A percentile compares a stretch with the other conserved stretches of the same genome.
Evolutionary conservation across 2,329 filamentous ascomycete species (phyloP).

Genomic region (Meredithiella fracta): DNA sequence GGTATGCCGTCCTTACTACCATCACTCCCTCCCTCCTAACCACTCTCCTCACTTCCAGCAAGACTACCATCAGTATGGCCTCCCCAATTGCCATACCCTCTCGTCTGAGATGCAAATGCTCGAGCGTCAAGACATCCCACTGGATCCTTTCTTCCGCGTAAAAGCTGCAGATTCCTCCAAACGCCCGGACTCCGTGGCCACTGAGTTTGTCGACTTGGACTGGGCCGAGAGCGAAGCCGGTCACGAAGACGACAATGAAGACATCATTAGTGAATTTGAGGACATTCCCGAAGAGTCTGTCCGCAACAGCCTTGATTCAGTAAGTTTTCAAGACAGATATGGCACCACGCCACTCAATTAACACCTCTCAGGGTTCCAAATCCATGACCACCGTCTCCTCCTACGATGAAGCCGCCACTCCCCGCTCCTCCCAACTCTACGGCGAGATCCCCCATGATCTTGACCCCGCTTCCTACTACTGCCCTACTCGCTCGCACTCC

Average conservation of each 20-base stretch:
- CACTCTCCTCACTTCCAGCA: neutral
- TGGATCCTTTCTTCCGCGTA: conserved; percentile 45
- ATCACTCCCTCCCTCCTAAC: neutral
- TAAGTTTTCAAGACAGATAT: conserved; percentile 28
- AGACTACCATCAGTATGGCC: conserved; percentile 12
- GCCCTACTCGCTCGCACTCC: conserved; percentile 19
- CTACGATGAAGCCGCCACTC: conserved; percentile 69
- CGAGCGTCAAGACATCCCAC: conserved; percentile 29
- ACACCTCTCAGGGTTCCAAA: conserved; percentile 39
- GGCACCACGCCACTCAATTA: neutral
- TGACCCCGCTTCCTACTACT: conserved; percentile 43
- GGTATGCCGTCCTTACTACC: neutral
- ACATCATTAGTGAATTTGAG: conserved; percentile 37
- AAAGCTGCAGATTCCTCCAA: conserved; percentile 26
- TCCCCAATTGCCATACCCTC: neutral
- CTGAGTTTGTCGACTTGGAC: conserved; percentile 65
- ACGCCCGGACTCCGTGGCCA: conserved; percentile 53
- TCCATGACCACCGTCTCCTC: conserved; percentile 80
- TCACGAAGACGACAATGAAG: neutral
- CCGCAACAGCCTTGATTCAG: conserved; percentile 53
- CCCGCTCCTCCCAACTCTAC: conserved; percentile 42
- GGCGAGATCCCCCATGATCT: conserved; percentile 20
- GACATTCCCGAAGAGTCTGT: conserved; percentile 39
- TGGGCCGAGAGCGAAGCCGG: conserved; percentile 38
- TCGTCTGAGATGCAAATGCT: conserved; percentile 24